Evolutionary conservation across 2,329 filamentous ascomycete species (phyloP).

Genomic region (Penicillium sumatraense): DNA sequence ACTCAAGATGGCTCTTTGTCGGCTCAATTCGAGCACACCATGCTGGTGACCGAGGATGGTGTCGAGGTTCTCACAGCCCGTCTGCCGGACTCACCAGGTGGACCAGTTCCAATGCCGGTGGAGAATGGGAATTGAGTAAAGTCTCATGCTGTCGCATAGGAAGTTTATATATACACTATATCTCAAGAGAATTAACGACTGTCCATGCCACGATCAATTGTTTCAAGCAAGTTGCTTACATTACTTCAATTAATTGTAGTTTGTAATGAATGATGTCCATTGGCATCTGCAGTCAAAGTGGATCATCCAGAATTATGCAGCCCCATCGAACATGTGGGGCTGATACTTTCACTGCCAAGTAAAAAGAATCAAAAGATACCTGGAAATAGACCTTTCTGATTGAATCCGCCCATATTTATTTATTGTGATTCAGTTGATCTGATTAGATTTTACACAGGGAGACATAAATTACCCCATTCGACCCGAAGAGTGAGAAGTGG

Average conservation of each 20-base stretch:
- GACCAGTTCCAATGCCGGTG: conserved; percentile 65
- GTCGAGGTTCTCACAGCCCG: conserved; percentile 81
- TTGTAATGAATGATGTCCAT: neutral
- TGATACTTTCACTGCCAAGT: too few relatives aligned
- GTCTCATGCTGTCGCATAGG: conserved; percentile 12
- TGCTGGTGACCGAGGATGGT: conserved; percentile 81
- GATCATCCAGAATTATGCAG: too few relatives aligned
- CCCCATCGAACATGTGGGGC: neutral
- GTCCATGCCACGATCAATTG: conserved; percentile 12
- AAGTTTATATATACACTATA: conserved; percentile 19
- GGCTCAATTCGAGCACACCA: conserved; percentile 92
- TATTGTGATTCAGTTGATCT: too few relatives aligned
- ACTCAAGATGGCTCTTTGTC: conserved; percentile 88
- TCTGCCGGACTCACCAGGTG: conserved; percentile 73
- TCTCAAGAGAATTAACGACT: conserved; percentile 20
- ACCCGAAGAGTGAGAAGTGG: too few relatives aligned
- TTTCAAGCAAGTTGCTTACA: too few relatives aligned
- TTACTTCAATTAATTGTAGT: too few relatives aligned
- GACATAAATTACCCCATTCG: too few relatives aligned
- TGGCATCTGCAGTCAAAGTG: neutral
- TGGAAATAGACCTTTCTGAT: too few relatives aligned
- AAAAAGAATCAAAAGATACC: too few relatives aligned
- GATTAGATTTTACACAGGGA: too few relatives aligned
- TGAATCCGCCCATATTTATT: too few relatives aligned
- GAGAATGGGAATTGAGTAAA: conserved; percentile 23